phyloP scores from a whole-genome alignment of 345 rosid genomes.

The Murraya koenigii region DNA sequence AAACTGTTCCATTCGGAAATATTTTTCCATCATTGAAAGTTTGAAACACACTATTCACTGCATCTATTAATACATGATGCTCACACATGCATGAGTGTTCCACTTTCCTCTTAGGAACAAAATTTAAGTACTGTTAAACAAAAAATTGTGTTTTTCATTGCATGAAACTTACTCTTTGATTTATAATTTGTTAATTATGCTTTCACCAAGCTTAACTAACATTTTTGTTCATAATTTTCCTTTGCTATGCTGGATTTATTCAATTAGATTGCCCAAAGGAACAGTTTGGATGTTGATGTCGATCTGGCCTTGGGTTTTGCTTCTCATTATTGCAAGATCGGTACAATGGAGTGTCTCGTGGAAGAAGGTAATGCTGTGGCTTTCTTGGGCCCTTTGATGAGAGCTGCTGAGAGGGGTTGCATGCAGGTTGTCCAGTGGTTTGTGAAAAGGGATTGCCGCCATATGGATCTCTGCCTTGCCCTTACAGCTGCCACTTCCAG shows the following conservation, averaged over 20 bases:
- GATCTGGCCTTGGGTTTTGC: constrained; percentile 94
- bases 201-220: not conserved
- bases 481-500: constrained; percentile 96
- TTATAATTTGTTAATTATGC: not conserved
- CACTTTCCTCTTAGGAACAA: not conserved
- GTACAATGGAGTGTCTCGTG: constrained; percentile 96
- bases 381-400: constrained; percentile 90
- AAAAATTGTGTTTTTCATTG: not conserved
- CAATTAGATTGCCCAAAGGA: constrained; percentile 86
- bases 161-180: not conserved
- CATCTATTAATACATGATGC: not conserved
- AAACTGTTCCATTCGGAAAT: not conserved
- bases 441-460: constrained; percentile 81
- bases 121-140: not conserved
- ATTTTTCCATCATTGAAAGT: not conserved
- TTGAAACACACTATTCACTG: not conserved
- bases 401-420: constrained; percentile 96
- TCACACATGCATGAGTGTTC: not conserved
- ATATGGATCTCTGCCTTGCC: constrained; percentile 95
- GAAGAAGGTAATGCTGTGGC: constrained; percentile 96
- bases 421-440: constrained; percentile 97
- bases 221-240: constrained; percentile 3
- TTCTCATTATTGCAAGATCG: constrained; percentile 83
- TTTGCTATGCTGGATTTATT: constrained; percentile 8
- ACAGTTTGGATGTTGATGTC: constrained; percentile 97